Evolutionary conservation across 768 basidiomycete species (phyloP), one percentile per base, ranked within the genome.

Genomic region (Gymnopilus junonius): DNA sequence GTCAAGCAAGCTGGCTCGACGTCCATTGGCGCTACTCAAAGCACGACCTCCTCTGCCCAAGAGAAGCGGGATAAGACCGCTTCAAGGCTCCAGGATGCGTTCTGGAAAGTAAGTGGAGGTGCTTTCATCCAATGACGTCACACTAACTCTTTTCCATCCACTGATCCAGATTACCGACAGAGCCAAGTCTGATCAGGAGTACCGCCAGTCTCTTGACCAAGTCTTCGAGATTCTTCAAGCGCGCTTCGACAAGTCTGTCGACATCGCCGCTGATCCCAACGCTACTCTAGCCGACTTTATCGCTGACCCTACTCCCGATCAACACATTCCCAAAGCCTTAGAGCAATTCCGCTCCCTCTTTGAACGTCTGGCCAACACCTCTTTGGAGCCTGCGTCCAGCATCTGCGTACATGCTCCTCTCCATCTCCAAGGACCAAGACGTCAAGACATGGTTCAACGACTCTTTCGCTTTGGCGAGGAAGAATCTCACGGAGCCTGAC

Each of bases 291-390:
- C 83, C 17, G 79, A 80, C 3, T 83, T 91, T 69, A 79, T 91
- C 59, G 72, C 83, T 8, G 90, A 92, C 55, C 83, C 87, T n/a
- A 86, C 88, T 0, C 79, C 83, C 3, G 88, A 87, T 53, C 83
- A 90, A 69, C 87, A 90, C 65, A 71, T 90, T 25, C 76, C 82
- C 45, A 79, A 81, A 39, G 87, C 86, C 3, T 73, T 92, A 27
- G 64, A 73, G 12, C 73, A 82, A n/a, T 69, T 84, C 39, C 83
- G 87, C 66, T 73, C 69, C 0, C 69, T 85, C 53, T 43, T 84
- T 39, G 82, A 83, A 54, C 89, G 90, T 10, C 73, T 88, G 20
- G 82, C 88, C 3, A 55, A 77, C 23, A 83, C 77, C 55, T 79
- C 84, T 1, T 78, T 90, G 7, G 83, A 87, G 21, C 79, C 80